Conservation (phyloP, 176 grass and related monocot species). For the Aegilops sharonensis region DNA sequence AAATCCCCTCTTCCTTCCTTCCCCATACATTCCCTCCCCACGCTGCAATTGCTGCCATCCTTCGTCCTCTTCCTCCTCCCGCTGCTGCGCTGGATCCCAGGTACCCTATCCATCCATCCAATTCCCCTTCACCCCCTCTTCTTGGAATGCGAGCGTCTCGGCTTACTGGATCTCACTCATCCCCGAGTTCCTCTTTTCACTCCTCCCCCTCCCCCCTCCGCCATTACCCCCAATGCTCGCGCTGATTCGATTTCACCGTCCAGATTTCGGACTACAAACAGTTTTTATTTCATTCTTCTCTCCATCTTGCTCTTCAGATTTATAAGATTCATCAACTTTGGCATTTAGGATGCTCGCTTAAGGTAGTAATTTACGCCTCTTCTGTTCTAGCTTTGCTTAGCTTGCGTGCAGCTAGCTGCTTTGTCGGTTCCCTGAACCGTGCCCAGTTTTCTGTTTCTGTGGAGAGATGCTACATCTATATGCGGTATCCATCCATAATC, state of each 20-base stretch:
- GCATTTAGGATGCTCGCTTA: neutral
- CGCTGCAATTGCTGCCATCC: neutral
- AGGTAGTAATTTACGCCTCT: neutral
- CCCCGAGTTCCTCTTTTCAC: neutral
- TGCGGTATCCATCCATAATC: neutral
- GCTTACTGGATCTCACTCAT: constrained; percentile 1
- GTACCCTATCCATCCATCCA: neutral
- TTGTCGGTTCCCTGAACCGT: neutral
- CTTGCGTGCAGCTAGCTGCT: neutral
- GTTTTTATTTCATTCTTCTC: neutral
- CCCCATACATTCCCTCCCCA: constrained; percentile 8
- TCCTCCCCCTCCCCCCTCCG: neutral
- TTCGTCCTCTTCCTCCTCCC: neutral
- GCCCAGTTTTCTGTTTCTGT: neutral
- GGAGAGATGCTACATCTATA: neutral
- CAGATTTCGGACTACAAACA: neutral
- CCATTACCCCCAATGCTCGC: neutral
- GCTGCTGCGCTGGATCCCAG: constrained; percentile 20
- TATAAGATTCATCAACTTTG: neutral
- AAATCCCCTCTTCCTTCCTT: neutral
- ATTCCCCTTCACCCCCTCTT: neutral
- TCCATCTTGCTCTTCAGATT: neutral
- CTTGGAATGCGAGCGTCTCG: neutral
- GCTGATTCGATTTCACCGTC: neutral
- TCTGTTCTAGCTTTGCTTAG: neutral